Percentiles rank a stretch among this genome's conserved stretches.
Evolutionary conservation across 768 basidiomycete genomes (phyloP).

Genomic region (Tulasnella sp.): DNA sequence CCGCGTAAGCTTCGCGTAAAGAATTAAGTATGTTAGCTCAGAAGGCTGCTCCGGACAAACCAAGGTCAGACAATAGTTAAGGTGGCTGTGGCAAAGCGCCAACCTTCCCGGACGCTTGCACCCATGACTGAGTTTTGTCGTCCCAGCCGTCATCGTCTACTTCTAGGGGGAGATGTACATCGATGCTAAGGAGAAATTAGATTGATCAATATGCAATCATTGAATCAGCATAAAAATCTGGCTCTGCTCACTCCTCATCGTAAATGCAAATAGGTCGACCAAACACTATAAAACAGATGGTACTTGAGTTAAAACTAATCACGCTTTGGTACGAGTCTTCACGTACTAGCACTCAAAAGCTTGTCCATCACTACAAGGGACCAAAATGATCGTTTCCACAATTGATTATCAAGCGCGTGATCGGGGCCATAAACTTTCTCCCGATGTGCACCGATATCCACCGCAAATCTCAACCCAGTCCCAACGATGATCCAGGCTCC

Average conservation of each 20-base stretch:
- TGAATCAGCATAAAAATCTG: neutral
- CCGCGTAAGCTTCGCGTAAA: conserved; percentile 45
- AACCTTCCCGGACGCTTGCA: conserved; percentile 47
- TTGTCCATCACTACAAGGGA: conserved; percentile 29
- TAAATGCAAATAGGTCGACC: conserved; percentile 63
- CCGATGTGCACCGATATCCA: conserved; percentile 44
- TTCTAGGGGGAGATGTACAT: conserved; percentile 59
- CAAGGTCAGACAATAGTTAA: no score
- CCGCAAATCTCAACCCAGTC: conserved; percentile 26
- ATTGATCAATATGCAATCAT: no score
- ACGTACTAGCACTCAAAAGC: conserved; percentile 28
- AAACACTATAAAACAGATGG: conserved; percentile 21
- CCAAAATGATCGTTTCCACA: conserved; percentile 79
- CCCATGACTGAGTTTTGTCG: conserved; percentile 43
- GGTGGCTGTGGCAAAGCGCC: no score
- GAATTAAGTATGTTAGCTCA: conserved; percentile 45
- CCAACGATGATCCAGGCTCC: conserved; percentile 44
- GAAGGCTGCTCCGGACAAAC: conserved; percentile 34
- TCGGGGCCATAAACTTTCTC: conserved; percentile 38
- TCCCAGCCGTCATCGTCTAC: conserved; percentile 80
- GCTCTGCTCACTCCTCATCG: conserved; percentile 53
- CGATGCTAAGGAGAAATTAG: conserved; percentile 40
- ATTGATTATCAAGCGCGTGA: conserved; percentile 46
- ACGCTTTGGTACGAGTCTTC: neutral
- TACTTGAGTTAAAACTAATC: neutral